Evolutionary conservation across 495 filamentous ascomycete species (phyloP), one percentile per base, ranked within the genome.

Genomic region (Aspergillus sclerotioniger): DNA sequence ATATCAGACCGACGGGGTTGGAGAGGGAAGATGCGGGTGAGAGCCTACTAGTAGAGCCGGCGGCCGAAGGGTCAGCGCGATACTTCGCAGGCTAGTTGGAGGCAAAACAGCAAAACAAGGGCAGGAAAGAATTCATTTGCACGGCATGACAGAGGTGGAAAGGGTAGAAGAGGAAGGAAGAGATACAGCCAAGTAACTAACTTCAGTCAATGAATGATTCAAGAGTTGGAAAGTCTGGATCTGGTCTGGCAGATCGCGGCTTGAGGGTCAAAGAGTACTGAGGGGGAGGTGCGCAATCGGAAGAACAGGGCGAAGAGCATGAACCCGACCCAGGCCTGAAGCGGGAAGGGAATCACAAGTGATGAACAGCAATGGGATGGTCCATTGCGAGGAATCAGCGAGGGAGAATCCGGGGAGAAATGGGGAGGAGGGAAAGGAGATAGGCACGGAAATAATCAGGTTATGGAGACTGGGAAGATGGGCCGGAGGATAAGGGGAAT

Each of bases 1-100:
- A 81, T 81, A 63, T 73, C 76, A 39, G 43, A 50, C 49, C 32
- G 39, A 28, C 32, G 45, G 48, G 47, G n/a, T 25, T 51, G 20
- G 44, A 48, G 37, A 51, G 37, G 43, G 39, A 25, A 59, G 48
- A 50, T 28, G 53, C 20, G 45, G 51, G 47, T 3, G 44, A 53
- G 46, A 21, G n/a, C n/a, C n/a, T n/a, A n/a, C 56, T 53, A 39
- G 35, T 28, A 13, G 32, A 46, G 50, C 62, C 52, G 52, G 49
- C 45, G 29, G 57, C 51, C 53, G 21, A 61, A 54, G 25, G 25
- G 58, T 61, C 31, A 62, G 63, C 55, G 59, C 21, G 51, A 53
- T 45, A 49, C 44, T 12, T n/a, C 41, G 46, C 57, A 21, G n/a
- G 25, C 37, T 16, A 32, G 59, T 43, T 61, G 52, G 58, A 64